Percentiles rank a stretch among this genome's conserved stretches.
These are phyloP conservation scores for Hawksworthiomyces lignivorus DNA, from an alignment of 2,329 filamentous ascomycete species.

Conservation along the genomic window DNA sequence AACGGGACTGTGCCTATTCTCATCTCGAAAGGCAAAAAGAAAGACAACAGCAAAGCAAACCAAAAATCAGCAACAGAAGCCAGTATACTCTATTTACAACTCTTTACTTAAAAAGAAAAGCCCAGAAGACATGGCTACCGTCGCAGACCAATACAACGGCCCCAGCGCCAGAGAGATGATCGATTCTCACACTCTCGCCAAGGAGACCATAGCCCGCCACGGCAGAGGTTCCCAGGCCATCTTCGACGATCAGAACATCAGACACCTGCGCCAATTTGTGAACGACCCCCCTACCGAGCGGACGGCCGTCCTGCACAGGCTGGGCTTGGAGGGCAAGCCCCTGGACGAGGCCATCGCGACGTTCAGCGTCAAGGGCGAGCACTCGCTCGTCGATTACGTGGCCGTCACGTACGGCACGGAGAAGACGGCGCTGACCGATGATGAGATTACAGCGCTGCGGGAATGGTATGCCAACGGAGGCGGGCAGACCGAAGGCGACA, in stretches of 20 bases:
- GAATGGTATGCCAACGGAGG: constrained; percentile 10
- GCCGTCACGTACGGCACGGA: neutral
- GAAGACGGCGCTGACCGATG: constrained; percentile 6
- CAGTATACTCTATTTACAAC: no score
- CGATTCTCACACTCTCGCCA: constrained; percentile 12
- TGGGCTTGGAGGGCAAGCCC: neutral
- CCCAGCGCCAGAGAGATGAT: constrained; percentile 13
- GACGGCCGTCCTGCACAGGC: neutral
- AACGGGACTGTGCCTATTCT: no score
- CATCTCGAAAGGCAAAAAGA: no score
- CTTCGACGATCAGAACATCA: constrained; percentile 6
- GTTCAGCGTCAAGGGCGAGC: neutral
- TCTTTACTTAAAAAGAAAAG: neutral
- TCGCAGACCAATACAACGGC: constrained; percentile 9
- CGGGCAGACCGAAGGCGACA: neutral
- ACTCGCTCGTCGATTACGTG: constrained; percentile 3
- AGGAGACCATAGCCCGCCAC: constrained; percentile 15
- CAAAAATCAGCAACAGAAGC: neutral
- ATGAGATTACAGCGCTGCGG: constrained; percentile 10
- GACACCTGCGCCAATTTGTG: constrained; percentile 1
- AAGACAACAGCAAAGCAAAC: no score
- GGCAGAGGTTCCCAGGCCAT: constrained; percentile 7
- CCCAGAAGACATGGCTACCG: neutral
- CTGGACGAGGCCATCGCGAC: neutral
- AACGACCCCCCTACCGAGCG: neutral